phyloP scores from a whole-genome alignment of 2,329 filamentous ascomycete species.

The Apiospora arundinis region DNA sequence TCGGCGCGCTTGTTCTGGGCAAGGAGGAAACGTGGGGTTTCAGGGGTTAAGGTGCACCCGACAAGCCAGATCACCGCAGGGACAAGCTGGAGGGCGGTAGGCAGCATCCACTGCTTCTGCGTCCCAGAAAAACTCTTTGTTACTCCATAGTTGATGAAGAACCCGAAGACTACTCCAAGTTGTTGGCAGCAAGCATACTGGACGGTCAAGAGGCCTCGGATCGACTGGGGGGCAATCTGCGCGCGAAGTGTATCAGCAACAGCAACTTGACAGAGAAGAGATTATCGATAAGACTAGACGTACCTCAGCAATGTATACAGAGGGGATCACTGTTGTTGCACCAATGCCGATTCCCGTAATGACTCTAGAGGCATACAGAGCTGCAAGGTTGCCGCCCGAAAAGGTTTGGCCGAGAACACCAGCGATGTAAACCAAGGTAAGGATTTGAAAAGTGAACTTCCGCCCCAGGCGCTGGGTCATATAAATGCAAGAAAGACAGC shows the following conservation, averaged over 20 bases:
- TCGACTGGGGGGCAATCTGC: slow-evolving; percentile 37
- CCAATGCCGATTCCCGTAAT: slow-evolving; percentile 37
- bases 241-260: background rate
- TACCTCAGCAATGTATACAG: slow-evolving; percentile 39
- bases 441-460: slow-evolving; percentile 32
- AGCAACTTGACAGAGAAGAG: background rate
- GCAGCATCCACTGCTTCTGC: slow-evolving; percentile 38
- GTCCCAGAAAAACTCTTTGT: slow-evolving; percentile 36
- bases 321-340: slow-evolving; percentile 36
- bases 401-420: slow-evolving; percentile 43
- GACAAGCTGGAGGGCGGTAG: slow-evolving; percentile 34
- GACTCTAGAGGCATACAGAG: slow-evolving; percentile 35
- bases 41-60: slow-evolving; percentile 34
- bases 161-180: slow-evolving; percentile 41
- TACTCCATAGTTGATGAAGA: slow-evolving; percentile 45
- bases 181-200: slow-evolving; percentile 44
- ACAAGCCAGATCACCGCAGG: slow-evolving; percentile 37
- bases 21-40: slow-evolving; percentile 33
- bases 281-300: background rate
- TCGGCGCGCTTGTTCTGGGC: slow-evolving; percentile 31
- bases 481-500: slow-evolving; percentile 36
- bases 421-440: slow-evolving; percentile 44
- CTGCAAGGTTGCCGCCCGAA: slow-evolving; percentile 35
- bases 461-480: slow-evolving; percentile 35
- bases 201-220: slow-evolving; percentile 40